phyloP scores from a whole-genome alignment of 2,329 filamentous ascomycete genomes.

The Aureobasidium sp. region DNA sequence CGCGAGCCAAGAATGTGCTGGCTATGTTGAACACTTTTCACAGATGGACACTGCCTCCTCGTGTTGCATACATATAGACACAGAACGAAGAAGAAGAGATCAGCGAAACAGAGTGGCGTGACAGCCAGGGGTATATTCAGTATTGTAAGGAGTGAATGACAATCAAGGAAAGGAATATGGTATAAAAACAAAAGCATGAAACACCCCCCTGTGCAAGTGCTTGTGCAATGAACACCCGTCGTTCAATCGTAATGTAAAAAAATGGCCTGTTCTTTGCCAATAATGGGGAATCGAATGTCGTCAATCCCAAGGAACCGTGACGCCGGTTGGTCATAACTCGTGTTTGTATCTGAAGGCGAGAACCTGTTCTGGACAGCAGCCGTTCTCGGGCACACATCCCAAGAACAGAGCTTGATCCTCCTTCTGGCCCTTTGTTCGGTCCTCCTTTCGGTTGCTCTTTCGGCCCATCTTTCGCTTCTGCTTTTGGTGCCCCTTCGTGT shows the following conservation, averaged over 20 bases:
- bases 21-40: no score
- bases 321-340: constrained; percentile 7
- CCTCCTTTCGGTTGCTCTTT: no score
- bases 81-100: not conserved
- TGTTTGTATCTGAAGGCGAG: not conserved
- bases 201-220: constrained; percentile 8
- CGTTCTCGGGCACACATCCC: no score
- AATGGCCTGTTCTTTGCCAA: not conserved
- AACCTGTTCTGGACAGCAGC: no score
- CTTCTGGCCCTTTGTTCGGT: no score
- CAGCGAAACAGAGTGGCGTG: not conserved
- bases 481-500: no score
- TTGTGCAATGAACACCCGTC: not conserved
- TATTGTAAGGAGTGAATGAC: constrained; percentile 12
- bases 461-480: no score
- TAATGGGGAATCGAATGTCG: not conserved
- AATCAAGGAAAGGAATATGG: not conserved
- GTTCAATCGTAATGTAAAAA: constrained; percentile 1
- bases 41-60: no score
- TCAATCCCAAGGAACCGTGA: not conserved
- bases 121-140: constrained; percentile 16
- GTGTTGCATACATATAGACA: not conserved
- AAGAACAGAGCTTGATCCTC: no score
- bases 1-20: no score
- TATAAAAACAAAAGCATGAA: not conserved